Percentiles rank a stretch among this genome's conserved stretches.
phyloP scores from a whole-genome alignment of 176 grass and related monocot species.

The Chloris gayana region DNA sequence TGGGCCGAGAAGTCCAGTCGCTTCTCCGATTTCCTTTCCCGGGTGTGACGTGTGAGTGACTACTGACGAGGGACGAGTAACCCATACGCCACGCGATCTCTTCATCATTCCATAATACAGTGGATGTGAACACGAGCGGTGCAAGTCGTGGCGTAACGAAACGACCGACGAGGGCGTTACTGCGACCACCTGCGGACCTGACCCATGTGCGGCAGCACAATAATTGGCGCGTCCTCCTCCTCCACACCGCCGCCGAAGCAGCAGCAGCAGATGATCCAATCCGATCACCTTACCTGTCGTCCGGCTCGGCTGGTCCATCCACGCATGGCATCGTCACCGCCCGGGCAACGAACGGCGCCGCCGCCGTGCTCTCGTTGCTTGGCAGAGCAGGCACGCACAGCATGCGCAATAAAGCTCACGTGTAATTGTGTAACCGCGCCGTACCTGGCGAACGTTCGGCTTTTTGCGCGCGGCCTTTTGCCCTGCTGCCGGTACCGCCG shows the following conservation, averaged over 20 bases:
- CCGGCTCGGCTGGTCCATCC: background rate
- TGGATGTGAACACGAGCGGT: too few species aligned
- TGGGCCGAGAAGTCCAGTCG: background rate
- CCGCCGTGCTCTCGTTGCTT: background rate
- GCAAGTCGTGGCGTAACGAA: background rate
- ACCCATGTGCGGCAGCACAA: background rate
- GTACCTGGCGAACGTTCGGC: background rate
- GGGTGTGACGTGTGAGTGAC: too few species aligned
- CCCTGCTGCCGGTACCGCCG: background rate
- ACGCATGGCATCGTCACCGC: background rate
- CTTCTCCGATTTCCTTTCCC: too few species aligned
- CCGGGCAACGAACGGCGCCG: background rate
- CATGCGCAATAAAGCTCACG: slow-evolving; percentile 46
- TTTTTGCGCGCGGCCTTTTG: background rate
- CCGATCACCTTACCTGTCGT: too few species aligned
- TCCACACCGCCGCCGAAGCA: background rate
- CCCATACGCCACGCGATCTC: too few species aligned
- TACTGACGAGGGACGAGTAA: too few species aligned
- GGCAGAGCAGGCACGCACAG: background rate
- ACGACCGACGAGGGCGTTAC: background rate
- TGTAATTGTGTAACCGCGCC: background rate
- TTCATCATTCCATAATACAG: too few species aligned
- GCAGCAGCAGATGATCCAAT: too few species aligned
- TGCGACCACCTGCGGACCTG: background rate
- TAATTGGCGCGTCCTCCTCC: background rate